These are phyloP conservation scores for Boletus reticulatus DNA, from an alignment of 768 basidiomycete species.

Conservation along the genomic window DNA sequence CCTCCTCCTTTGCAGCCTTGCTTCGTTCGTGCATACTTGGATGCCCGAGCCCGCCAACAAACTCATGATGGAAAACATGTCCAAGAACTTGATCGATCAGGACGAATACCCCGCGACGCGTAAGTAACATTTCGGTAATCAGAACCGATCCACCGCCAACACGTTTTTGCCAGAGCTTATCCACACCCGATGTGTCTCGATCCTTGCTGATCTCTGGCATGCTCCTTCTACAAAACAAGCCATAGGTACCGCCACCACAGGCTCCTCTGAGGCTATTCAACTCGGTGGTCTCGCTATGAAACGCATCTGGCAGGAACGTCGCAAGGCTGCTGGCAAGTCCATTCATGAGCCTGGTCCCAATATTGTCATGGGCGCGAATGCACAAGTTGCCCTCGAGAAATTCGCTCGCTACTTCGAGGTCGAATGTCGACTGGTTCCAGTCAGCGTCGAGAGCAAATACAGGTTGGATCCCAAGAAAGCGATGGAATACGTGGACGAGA, in stretches of 20 bases:
- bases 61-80: slow-evolving; percentile 62
- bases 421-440: slow-evolving; percentile 61
- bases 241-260: slow-evolving; percentile 69
- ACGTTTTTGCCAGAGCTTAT: slow-evolving; percentile 34
- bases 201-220: slow-evolving; percentile 68
- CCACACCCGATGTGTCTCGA: slow-evolving; percentile 47
- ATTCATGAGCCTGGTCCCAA: slow-evolving; percentile 67
- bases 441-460: slow-evolving; percentile 67
- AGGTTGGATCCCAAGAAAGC: slow-evolving; percentile 70
- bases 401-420: slow-evolving; percentile 70
- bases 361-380: slow-evolving; percentile 65
- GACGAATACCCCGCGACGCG: slow-evolving; percentile 68
- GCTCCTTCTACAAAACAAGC: slow-evolving; percentile 53
- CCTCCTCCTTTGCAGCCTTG: slow-evolving; percentile 38
- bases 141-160: background rate
- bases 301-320: slow-evolving; percentile 65
- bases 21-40: slow-evolving; percentile 68
- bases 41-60: slow-evolving; percentile 52
- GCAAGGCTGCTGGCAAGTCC: slow-evolving; percentile 62
- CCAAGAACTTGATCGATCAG: slow-evolving; percentile 67
- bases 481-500: slow-evolving; percentile 67
- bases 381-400: slow-evolving; percentile 69
- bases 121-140: slow-evolving; percentile 11
- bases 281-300: slow-evolving; percentile 74
- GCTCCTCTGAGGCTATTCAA: slow-evolving; percentile 70